Evolutionary conservation across 441 rosid species (phyloP).

Genomic region (Populus hybrid): DNA sequence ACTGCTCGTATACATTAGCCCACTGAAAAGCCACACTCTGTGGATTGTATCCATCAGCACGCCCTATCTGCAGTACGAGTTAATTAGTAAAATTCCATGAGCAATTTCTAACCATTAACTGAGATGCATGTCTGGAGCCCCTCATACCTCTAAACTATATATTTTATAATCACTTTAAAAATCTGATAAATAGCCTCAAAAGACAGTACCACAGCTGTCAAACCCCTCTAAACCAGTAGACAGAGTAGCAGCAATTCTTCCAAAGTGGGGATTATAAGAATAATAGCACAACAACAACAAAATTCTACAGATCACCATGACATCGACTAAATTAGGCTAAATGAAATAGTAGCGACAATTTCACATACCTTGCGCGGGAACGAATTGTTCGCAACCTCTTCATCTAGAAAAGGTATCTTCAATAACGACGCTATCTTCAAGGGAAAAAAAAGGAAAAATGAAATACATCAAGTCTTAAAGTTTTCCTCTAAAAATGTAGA

Average conservation of each 20-base stretch:
- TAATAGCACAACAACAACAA: no score
- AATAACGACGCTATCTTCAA: conserved; percentile 73
- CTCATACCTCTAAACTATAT: not conserved
- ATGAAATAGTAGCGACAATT: not conserved
- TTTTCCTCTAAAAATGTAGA: not conserved
- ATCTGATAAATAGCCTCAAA: not conserved
- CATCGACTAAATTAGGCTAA: not conserved
- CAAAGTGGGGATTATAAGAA: no score
- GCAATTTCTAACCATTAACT: not conserved
- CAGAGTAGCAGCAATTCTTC: no score
- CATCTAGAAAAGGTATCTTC: conserved; percentile 87
- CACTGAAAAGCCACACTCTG: conserved; percentile 61
- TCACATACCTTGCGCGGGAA: conserved; percentile 68
- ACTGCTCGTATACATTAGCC: conserved; percentile 61
- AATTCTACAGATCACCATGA: not conserved
- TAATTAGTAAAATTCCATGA: conserved; percentile 13
- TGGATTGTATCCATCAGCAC: conserved; percentile 60
- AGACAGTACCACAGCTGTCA: not conserved
- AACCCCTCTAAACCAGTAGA: not conserved
- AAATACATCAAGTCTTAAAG: not conserved
- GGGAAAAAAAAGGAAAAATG: not conserved
- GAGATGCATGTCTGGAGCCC: not conserved
- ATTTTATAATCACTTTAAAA: not conserved
- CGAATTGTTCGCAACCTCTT: conserved; percentile 67
- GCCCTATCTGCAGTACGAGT: conserved; percentile 57